These are phyloP conservation scores for Fusarium sp. DNA, from an alignment of 2,329 filamentous ascomycete genomes.

Conservation along the genomic window DNA sequence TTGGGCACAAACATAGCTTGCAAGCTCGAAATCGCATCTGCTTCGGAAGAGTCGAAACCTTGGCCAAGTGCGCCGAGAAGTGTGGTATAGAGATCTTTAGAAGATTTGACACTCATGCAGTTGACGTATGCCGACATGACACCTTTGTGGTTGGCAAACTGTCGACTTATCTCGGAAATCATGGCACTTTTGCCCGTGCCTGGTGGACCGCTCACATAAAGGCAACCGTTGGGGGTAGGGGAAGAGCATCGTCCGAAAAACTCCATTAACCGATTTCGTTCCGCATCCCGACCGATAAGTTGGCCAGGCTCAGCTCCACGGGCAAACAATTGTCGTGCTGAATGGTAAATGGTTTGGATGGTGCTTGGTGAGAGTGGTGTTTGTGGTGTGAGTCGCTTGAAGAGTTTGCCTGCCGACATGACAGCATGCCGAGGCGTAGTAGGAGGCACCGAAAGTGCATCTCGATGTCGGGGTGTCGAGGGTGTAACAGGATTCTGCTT, in stretches of 20 bases:
- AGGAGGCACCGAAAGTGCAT: conserved; percentile 76
- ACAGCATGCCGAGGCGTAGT: conserved; percentile 86
- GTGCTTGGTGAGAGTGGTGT: conserved; percentile 75
- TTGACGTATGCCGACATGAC: conserved; percentile 85
- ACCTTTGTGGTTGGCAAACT: conserved; percentile 58
- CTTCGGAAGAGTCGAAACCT: conserved; percentile 66
- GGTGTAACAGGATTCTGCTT: conserved; percentile 69
- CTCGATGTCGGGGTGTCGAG: conserved; percentile 78
- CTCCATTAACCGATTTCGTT: conserved; percentile 68
- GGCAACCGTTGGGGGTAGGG: conserved; percentile 74
- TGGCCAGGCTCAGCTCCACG: conserved; percentile 77
- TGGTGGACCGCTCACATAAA: conserved; percentile 94
- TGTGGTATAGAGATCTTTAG: conserved; percentile 83
- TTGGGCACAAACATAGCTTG: conserved; percentile 75
- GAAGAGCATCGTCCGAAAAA: conserved; percentile 74
- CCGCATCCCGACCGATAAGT: conserved; percentile 78
- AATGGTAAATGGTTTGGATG: conserved; percentile 81
- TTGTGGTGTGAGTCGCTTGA: conserved; percentile 80
- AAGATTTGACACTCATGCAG: conserved; percentile 94
- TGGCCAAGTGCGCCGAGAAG: conserved; percentile 75
- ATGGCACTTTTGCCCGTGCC: conserved; percentile 97
- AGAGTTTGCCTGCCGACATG: conserved; percentile 75
- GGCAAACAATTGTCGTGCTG: conserved; percentile 86
- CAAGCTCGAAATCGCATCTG: conserved; percentile 72
- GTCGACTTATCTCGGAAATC: conserved; percentile 78